phyloP scores from a whole-genome alignment of 2,329 filamentous ascomycete genomes.

The Iodosphaeria phyllophila region DNA sequence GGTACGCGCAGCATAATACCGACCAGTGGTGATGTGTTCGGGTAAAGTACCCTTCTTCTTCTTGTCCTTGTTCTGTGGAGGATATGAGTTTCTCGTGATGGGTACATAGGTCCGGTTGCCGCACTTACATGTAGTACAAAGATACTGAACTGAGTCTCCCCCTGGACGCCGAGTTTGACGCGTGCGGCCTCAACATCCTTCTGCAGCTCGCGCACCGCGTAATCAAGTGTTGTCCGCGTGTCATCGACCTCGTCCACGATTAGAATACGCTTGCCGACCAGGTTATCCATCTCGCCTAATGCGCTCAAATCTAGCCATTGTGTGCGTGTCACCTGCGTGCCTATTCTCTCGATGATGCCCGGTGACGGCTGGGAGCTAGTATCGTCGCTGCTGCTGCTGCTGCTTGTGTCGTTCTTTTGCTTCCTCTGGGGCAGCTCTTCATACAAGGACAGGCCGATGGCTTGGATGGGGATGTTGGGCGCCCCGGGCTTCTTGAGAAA shows the following conservation, averaged over 20 bases:
- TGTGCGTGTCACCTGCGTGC: conserved; percentile 89
- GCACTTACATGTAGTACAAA: conserved; percentile 82
- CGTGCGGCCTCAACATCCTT: conserved; percentile 80
- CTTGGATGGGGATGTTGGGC: conserved; percentile 97
- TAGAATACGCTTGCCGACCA: conserved; percentile 66
- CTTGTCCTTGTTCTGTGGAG: conserved; percentile 81
- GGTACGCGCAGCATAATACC: conserved; percentile 75
- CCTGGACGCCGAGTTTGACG: conserved; percentile 47
- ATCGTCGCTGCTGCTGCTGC: conserved; percentile 19
- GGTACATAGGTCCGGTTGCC: neutral
- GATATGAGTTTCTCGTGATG: neutral
- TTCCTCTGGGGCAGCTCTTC: conserved; percentile 55
- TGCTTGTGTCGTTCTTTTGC: conserved; percentile 34
- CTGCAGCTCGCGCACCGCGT: conserved; percentile 59
- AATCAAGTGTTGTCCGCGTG: conserved; percentile 63
- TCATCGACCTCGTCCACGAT: conserved; percentile 81
- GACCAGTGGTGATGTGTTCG: conserved; percentile 52
- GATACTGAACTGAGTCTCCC: conserved; percentile 73
- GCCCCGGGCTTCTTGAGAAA: conserved; percentile 80
- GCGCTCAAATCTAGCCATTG: conserved; percentile 85
- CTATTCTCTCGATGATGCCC: conserved; percentile 50
- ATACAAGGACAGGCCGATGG: conserved; percentile 94
- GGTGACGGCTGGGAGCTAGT: too few relatives aligned
- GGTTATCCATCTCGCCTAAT: conserved; percentile 51
- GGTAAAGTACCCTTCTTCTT: conserved; percentile 78